Percentiles rank a stretch among this genome's conserved stretches.
Evolutionary conservation across 176 grass and related monocot species (phyloP).

Genomic region (Chloris gayana): DNA sequence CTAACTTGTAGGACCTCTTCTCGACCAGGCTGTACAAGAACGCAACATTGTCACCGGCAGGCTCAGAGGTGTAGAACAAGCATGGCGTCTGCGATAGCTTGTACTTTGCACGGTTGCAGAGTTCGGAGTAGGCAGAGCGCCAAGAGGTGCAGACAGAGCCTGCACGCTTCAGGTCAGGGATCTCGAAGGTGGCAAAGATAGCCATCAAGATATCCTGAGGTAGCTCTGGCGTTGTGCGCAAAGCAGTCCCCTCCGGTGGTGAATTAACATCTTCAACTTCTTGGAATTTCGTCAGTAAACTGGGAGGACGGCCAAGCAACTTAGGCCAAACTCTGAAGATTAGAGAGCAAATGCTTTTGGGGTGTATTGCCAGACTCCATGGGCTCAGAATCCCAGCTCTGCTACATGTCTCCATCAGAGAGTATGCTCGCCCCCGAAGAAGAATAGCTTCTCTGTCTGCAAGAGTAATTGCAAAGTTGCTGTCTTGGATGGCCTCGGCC

Average conservation of each 20-base stretch:
- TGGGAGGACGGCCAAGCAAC: neutral
- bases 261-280: neutral
- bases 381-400: no score
- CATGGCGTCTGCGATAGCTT: neutral
- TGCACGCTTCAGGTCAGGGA: slow-evolving; percentile 18
- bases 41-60: neutral
- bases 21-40: no score
- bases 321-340: neutral
- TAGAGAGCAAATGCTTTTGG: neutral
- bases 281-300: neutral
- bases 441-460: no score
- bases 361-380: neutral
- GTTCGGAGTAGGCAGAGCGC: neutral
- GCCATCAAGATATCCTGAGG: no score
- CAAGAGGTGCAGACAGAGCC: slow-evolving; percentile 13
- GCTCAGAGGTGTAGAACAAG: neutral
- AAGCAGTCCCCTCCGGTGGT: neutral
- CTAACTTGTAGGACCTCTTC: neutral
- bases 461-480: no score
- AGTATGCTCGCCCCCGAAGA: no score
- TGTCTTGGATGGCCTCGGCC: no score
- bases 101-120: neutral
- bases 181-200: slow-evolving; percentile 13
- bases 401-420: no score
- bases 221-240: neutral